A percentile compares a stretch with the other conserved stretches of the same genome.
Evolutionary conservation across 257 asterid genomes (phyloP).

Genomic region (Phtheirospermum japonicum): DNA sequence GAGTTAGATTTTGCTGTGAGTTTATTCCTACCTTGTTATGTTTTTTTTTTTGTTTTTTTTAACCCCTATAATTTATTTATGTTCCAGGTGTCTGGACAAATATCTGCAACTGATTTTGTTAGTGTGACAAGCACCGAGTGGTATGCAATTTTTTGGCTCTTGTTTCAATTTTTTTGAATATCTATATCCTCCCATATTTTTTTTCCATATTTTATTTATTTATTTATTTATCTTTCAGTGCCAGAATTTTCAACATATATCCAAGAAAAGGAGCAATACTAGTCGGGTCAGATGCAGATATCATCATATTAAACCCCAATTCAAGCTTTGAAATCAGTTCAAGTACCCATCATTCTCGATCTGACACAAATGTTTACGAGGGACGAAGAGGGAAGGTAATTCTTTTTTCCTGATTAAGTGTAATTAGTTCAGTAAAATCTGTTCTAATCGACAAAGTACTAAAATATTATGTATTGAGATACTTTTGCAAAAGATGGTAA

Average conservation of each 20-base stretch:
- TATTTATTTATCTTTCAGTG: slow-evolving; percentile 47
- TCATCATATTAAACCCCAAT: slow-evolving; percentile 85
- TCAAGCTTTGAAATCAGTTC: slow-evolving; percentile 76
- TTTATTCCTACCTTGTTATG: neutral
- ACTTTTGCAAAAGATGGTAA: too few relatives aligned
- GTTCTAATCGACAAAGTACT: too few relatives aligned
- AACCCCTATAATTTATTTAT: slow-evolving; percentile 8
- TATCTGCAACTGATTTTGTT: slow-evolving; percentile 76
- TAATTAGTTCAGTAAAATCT: too few relatives aligned
- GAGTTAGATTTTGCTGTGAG: neutral
- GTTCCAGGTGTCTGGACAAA: slow-evolving; percentile 73
- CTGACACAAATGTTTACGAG: slow-evolving; percentile 89
- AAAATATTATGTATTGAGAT: too few relatives aligned
- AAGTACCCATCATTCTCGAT: slow-evolving; percentile 71
- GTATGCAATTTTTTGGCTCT: slow-evolving; percentile 35
- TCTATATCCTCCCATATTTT: neutral
- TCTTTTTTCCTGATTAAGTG: neutral
- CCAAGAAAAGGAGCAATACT: slow-evolving; percentile 94
- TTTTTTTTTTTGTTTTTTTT: slow-evolving; percentile 9
- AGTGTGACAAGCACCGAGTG: slow-evolving; percentile 87
- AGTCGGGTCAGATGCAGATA: slow-evolving; percentile 91
- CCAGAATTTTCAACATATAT: slow-evolving; percentile 82
- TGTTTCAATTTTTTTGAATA: neutral
- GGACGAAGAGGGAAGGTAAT: slow-evolving; percentile 81
- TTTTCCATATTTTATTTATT: neutral